Evolutionary conservation across 768 basidiomycete genomes (phyloP).

Genomic region (Gloeophyllum trabeum): DNA sequence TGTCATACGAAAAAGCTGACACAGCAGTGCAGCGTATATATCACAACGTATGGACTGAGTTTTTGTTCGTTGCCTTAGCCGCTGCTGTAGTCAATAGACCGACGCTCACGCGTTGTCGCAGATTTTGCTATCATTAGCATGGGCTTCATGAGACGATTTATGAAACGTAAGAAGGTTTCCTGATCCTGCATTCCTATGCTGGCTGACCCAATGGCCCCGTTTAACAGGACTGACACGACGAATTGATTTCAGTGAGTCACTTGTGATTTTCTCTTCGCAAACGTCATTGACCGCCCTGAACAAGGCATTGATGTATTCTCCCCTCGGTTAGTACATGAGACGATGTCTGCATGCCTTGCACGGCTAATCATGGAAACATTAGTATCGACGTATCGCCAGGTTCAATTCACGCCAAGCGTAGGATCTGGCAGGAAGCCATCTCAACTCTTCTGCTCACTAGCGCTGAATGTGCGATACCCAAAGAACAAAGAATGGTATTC

Average conservation of each 20-base stretch:
- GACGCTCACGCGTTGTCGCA: constrained; percentile 12
- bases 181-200: no score
- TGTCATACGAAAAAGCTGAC: constrained; percentile 3
- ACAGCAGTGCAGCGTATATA: constrained; percentile 26
- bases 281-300: not conserved
- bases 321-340: constrained; percentile 35
- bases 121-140: constrained; percentile 58
- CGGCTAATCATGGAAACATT: not conserved
- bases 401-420: constrained; percentile 51
- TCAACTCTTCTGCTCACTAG: constrained; percentile 54
- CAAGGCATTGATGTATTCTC: constrained; percentile 75
- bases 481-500: constrained; percentile 44
- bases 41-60: constrained; percentile 55
- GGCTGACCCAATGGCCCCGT: not conserved
- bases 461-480: constrained; percentile 46
- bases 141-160: constrained; percentile 33
- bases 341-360: not conserved
- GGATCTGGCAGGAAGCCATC: constrained; percentile 76
- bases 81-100: not conserved
- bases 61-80: constrained; percentile 32
- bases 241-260: constrained; percentile 61
- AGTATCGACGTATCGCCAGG: constrained; percentile 48
- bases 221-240: constrained; percentile 41
- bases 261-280: not conserved
- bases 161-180: constrained; percentile 42